Evolutionary conservation across 2,329 filamentous ascomycete genomes (phyloP).

Genomic region (Colletotrichum ledebouriae): DNA sequence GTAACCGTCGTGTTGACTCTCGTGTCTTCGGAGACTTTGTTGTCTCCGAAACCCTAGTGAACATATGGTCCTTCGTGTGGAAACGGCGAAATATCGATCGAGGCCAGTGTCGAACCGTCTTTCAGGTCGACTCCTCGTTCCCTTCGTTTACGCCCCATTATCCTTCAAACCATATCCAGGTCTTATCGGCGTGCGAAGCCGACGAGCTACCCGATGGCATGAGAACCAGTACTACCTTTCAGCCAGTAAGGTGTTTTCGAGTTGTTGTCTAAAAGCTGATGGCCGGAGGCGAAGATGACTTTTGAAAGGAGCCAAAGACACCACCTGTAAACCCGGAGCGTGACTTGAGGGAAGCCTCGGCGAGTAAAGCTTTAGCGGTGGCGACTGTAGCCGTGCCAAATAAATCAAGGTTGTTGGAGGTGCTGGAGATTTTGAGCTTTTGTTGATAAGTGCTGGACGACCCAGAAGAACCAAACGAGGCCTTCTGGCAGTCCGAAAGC

Average conservation of each 20-base stretch:
- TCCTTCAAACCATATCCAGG: neutral
- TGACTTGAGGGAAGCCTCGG: too few relatives aligned
- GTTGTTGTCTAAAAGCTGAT: neutral
- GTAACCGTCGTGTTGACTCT: neutral
- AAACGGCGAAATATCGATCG: neutral
- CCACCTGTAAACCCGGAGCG: neutral
- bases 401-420: neutral
- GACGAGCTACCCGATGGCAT: constrained; percentile 1
- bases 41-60: constrained; percentile 1
- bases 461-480: neutral
- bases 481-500: neutral
- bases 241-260: neutral
- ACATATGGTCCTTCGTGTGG: neutral
- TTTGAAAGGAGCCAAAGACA: neutral
- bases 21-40: constrained; percentile 11
- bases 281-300: neutral
- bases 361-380: neutral
- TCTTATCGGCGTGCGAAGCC: neutral
- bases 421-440: neutral
- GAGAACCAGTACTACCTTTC: constrained; percentile 9
- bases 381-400: neutral
- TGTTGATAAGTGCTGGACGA: neutral
- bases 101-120: neutral
- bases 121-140: neutral
- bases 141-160: neutral